Evolutionary conservation across 805 yeast species (phyloP).

Genomic region (Grigorovia transvaalensis): DNA sequence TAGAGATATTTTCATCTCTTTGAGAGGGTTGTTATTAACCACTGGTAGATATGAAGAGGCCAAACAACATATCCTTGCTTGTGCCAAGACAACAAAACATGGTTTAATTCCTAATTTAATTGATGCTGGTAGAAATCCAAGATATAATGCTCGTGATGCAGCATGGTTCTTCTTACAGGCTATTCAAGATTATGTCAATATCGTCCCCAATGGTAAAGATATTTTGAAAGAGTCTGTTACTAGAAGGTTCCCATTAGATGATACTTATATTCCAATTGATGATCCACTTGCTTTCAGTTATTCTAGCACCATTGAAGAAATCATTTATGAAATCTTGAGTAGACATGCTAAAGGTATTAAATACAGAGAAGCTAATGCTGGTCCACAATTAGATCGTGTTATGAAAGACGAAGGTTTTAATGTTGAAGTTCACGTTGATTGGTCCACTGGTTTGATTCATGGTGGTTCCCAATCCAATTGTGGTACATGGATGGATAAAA

Average conservation of each 20-base stretch:
- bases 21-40: slow-evolving; percentile 69
- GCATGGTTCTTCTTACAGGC: slow-evolving; percentile 89
- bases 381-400: slow-evolving; percentile 75
- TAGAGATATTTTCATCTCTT: slow-evolving; percentile 83
- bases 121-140: slow-evolving; percentile 88
- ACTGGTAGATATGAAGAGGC: slow-evolving; percentile 77
- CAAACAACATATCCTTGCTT: slow-evolving; percentile 66
- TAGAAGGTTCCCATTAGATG: slow-evolving; percentile 86
- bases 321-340: slow-evolving; percentile 69
- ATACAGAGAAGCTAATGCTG: slow-evolving; percentile 93
- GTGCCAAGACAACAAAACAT: slow-evolving; percentile 86
- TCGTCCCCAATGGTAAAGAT: slow-evolving; percentile 57
- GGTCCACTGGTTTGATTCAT: slow-evolving; percentile 77
- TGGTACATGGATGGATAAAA: slow-evolving; percentile 99
- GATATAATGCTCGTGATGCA: slow-evolving; percentile 95
- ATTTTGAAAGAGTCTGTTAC: slow-evolving; percentile 63
- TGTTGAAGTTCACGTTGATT: slow-evolving; percentile 69
- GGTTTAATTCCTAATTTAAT: slow-evolving; percentile 89
- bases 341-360: slow-evolving; percentile 85
- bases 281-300: slow-evolving; percentile 69
- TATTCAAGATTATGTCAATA: slow-evolving; percentile 67
- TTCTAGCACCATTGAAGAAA: slow-evolving; percentile 59
- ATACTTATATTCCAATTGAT: slow-evolving; percentile 56
- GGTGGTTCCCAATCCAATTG: slow-evolving; percentile 92
- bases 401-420: slow-evolving; percentile 91